These are phyloP conservation scores for Rubroboletus pulcherrimus DNA, from an alignment of 768 basidiomycete genomes.

Conservation along the genomic window DNA sequence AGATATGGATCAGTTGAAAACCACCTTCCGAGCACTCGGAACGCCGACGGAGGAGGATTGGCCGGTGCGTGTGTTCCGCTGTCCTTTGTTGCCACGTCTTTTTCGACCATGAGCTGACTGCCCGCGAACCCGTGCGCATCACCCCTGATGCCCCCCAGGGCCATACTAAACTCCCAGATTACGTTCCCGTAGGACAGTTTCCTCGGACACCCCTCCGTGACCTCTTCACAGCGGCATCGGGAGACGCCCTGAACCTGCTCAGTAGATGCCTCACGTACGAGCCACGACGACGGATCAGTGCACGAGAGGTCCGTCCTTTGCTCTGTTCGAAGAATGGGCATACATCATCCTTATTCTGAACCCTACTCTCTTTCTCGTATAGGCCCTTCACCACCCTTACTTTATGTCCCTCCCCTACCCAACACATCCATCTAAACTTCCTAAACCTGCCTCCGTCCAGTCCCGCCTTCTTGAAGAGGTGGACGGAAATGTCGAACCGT, in stretches of 20 bases:
- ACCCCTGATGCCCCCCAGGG: constrained; percentile 49
- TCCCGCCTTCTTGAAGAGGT: constrained; percentile 70
- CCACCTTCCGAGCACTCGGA: constrained; percentile 89
- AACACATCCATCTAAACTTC: constrained; percentile 83
- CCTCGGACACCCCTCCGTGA: constrained; percentile 78
- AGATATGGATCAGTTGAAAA: constrained; percentile 96
- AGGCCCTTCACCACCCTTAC: constrained; percentile 87
- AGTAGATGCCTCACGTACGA: constrained; percentile 79
- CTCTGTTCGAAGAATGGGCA: not conserved
- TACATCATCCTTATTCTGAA: not conserved
- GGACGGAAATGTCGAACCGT: constrained; percentile 65
- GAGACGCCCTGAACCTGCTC: constrained; percentile 81
- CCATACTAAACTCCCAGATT: constrained; percentile 87
- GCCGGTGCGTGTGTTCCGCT: constrained; percentile 65
- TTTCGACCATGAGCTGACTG: not conserved
- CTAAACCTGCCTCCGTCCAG: constrained; percentile 56
- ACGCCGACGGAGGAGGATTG: constrained; percentile 97
- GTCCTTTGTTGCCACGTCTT: not conserved
- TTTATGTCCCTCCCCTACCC: constrained; percentile 86
- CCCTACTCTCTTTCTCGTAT: not conserved
- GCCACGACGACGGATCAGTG: constrained; percentile 75
- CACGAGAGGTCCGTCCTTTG: constrained; percentile 59
- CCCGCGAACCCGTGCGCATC: not conserved
- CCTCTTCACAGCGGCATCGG: constrained; percentile 87
- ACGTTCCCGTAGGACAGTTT: constrained; percentile 81